Evolutionary conservation across 2,329 filamentous ascomycete genomes (phyloP).

Genomic region (Ophiocordyceps camponoti-rufipedis): DNA sequence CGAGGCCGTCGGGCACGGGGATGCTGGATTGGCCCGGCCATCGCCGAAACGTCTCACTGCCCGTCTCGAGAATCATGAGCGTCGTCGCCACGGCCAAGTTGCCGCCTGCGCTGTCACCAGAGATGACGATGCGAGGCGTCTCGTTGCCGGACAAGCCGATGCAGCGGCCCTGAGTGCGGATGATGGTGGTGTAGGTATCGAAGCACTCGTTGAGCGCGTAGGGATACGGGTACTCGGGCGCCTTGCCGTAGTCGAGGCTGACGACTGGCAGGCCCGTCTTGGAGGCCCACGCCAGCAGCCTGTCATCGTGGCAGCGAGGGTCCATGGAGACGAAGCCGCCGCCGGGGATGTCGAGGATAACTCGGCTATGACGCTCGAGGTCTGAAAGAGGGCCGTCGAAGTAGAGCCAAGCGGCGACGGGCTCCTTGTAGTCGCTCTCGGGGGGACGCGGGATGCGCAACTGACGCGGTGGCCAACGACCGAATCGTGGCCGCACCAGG

Average conservation of each 20-base stretch:
- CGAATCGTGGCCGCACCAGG: constrained; percentile 61
- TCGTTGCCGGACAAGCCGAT: constrained; percentile 23
- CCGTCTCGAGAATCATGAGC: constrained; percentile 75
- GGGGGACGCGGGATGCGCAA: constrained; percentile 69
- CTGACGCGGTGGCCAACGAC: constrained; percentile 61
- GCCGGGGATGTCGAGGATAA: constrained; percentile 81
- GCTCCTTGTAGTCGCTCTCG: constrained; percentile 66
- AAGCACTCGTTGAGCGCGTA: constrained; percentile 30
- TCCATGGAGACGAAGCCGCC: constrained; percentile 96
- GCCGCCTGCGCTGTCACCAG: constrained; percentile 29
- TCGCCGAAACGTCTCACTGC: constrained; percentile 21
- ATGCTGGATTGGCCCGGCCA: constrained; percentile 29
- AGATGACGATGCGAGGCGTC: constrained; percentile 22
- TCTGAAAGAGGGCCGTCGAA: constrained; percentile 76
- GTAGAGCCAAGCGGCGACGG: constrained; percentile 78
- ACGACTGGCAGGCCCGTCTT: constrained; percentile 77
- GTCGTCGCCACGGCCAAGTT: constrained; percentile 47
- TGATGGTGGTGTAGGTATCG: constrained; percentile 22
- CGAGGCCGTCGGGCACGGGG: constrained; percentile 58
- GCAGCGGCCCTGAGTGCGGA: constrained; percentile 21
- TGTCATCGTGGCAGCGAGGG: constrained; percentile 86
- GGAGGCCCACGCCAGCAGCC: constrained; percentile 79
- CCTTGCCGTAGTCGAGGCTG: constrained; percentile 64
- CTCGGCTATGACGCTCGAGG: constrained; percentile 53
- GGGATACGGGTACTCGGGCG: constrained; percentile 31